A percentile compares a stretch with the other conserved stretches of the same genome.
These are phyloP conservation scores for Boletus reticulatus DNA, from an alignment of 768 basidiomycete genomes.

Conservation along the genomic window DNA sequence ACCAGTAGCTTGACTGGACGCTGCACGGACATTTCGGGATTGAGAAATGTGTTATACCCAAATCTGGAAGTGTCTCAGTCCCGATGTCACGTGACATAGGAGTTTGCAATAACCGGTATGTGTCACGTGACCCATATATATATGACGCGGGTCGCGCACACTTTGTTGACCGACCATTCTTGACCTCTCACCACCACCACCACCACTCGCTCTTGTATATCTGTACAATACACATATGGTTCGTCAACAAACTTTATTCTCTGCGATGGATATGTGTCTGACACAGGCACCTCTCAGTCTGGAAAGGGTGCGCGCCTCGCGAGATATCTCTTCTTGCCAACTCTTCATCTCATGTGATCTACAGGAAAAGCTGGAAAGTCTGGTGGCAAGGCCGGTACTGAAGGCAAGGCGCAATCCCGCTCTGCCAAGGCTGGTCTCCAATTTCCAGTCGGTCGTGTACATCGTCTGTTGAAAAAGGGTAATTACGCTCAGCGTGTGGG, in stretches of 20 bases:
- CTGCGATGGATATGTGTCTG: slow-evolving; percentile 2
- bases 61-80: slow-evolving; percentile 11
- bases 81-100: slow-evolving; percentile 2
- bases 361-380: slow-evolving; percentile 50
- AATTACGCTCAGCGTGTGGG: slow-evolving; percentile 89
- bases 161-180: slow-evolving; percentile 33
- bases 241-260: slow-evolving; percentile 1
- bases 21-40: slow-evolving; percentile 22
- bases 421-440: slow-evolving; percentile 75
- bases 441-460: slow-evolving; percentile 92
- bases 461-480: slow-evolving; percentile 83
- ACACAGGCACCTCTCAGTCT: slow-evolving; percentile 18
- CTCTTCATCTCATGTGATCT: slow-evolving; percentile 8
- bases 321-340: background rate
- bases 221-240: slow-evolving; percentile 28
- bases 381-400: slow-evolving; percentile 48
- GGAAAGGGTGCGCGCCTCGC: slow-evolving; percentile 28
- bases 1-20: slow-evolving; percentile 7
- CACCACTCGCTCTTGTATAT: slow-evolving; percentile 13
- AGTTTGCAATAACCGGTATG: background rate
- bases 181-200: slow-evolving; percentile 30
- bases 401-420: slow-evolving; percentile 62
- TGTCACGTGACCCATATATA: slow-evolving; percentile 35
- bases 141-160: slow-evolving; percentile 29
- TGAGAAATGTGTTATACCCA: slow-evolving; percentile 13